Conservation (phyloP, 805 yeast species). For the Phaffomyces antillensis region DNA sequence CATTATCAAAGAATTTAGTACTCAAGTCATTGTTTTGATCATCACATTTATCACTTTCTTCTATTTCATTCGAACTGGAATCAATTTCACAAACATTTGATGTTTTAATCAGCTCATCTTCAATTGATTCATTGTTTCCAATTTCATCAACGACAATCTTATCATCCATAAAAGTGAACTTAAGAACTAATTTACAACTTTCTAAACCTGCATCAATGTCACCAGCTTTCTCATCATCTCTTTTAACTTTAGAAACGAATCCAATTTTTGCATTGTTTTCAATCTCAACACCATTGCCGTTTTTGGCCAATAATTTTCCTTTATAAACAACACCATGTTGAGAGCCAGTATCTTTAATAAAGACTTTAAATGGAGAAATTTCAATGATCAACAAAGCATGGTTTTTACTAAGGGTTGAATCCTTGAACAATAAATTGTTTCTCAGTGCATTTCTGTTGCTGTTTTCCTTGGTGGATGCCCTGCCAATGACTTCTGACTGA, state of each 20-base stretch:
- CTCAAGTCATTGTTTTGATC: too few species aligned
- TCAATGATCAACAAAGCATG: conserved; percentile 3
- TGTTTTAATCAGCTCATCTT: too few species aligned
- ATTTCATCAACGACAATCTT: too few species aligned
- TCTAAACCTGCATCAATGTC: neutral
- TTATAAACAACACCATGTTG: conserved; percentile 9
- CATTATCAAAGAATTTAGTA: too few species aligned
- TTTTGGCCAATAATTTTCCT: neutral
- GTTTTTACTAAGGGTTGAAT: conserved; percentile 5
- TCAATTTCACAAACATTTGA: too few species aligned
- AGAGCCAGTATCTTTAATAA: conserved; percentile 3
- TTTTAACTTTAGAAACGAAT: neutral
- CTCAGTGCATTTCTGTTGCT: neutral
- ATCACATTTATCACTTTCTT: too few species aligned
- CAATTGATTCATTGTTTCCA: too few species aligned
- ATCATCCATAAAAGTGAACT: too few species aligned
- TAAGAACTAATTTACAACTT: neutral
- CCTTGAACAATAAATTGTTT: conserved; percentile 3
- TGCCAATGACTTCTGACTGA: neutral
- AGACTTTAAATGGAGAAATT: neutral
- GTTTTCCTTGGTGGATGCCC: conserved; percentile 3
- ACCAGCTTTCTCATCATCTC: neutral
- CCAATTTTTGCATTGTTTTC: neutral
- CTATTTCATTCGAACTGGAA: too few species aligned
- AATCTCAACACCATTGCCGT: neutral